phyloP scores from a whole-genome alignment of 2,329 filamentous ascomycete species.

The Cladophialophora bantiana region DNA sequence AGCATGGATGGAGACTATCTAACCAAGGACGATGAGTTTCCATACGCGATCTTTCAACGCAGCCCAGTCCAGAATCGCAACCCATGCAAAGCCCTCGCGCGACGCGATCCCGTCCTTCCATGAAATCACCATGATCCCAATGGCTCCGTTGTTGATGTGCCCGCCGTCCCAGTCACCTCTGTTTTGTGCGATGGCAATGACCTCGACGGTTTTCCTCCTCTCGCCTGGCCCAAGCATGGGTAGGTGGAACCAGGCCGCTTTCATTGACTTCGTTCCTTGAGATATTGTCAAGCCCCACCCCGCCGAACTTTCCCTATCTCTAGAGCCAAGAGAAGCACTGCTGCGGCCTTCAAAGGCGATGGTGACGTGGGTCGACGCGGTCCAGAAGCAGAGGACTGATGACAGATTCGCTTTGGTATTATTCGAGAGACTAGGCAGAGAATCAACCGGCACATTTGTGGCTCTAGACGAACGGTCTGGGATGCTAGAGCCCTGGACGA shows the following conservation, averaged over 20 bases:
- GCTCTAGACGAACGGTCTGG: slow-evolving; percentile 3
- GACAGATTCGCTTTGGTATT: background rate
- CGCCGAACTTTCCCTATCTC: background rate
- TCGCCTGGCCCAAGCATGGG: slow-evolving; percentile 4
- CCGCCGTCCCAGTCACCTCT: slow-evolving; percentile 16
- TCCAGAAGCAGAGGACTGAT: background rate
- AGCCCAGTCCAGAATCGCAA: slow-evolving; percentile 12
- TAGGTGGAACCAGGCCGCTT: slow-evolving; percentile 12
- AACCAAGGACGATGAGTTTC: background rate
- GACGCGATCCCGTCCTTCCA: slow-evolving; percentile 19
- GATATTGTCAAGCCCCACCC: background rate
- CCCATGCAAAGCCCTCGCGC: slow-evolving; percentile 14
- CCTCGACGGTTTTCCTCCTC: background rate
- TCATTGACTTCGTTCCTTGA: slow-evolving; percentile 2
- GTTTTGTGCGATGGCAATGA: slow-evolving; percentile 19
- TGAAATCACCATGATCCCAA: slow-evolving; percentile 45
- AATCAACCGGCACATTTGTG: background rate
- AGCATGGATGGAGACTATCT: background rate
- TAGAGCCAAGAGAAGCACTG: background rate
- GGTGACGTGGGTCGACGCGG: background rate
- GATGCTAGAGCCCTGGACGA: background rate
- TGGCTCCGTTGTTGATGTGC: slow-evolving; percentile 48
- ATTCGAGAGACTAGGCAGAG: background rate
- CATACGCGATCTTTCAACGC: background rate
- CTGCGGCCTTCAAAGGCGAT: background rate